Conservation (phyloP, 345 rosid genomes). For the Salix purpurea region DNA sequence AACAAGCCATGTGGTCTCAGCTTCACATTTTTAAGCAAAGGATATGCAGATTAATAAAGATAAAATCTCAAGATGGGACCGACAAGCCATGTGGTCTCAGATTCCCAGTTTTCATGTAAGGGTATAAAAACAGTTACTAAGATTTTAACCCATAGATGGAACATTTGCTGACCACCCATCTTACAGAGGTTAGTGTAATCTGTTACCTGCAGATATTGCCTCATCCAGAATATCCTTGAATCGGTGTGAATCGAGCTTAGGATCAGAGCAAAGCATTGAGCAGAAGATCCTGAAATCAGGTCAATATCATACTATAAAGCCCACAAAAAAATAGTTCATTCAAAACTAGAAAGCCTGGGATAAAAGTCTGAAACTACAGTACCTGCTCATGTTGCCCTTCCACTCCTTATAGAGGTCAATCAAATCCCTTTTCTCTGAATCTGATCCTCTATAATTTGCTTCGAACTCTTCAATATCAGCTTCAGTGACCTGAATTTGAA, state of each 20-base stretch:
- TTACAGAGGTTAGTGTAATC: neutral
- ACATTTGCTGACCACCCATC: neutral
- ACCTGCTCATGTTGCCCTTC: slow-evolving; percentile 86
- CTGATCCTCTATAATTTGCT: slow-evolving; percentile 86
- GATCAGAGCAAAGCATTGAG: slow-evolving; percentile 88
- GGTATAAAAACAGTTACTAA: neutral
- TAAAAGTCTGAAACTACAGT: slow-evolving; percentile 1
- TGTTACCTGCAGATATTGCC: slow-evolving; percentile 62
- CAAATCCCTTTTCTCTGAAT: slow-evolving; percentile 85
- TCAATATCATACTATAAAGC: neutral
- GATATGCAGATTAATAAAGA: neutral
- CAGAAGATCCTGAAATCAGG: slow-evolving; percentile 61
- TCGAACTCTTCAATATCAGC: slow-evolving; percentile 82
- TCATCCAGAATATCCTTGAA: slow-evolving; percentile 72
- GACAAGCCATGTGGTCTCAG: neutral
- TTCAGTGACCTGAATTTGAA: slow-evolving; percentile 42
- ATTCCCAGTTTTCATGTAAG: too few relatives aligned
- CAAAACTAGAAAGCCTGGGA: neutral
- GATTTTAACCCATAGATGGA: neutral
- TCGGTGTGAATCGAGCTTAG: slow-evolving; percentile 86
- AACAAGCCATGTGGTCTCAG: neutral
- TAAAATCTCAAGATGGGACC: neutral
- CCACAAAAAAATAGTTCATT: neutral
- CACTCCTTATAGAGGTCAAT: slow-evolving; percentile 56
- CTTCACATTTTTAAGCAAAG: neutral